Evolutionary conservation across 2,329 filamentous ascomycete species (phyloP).

Genomic region (Fusarium multiceps): DNA sequence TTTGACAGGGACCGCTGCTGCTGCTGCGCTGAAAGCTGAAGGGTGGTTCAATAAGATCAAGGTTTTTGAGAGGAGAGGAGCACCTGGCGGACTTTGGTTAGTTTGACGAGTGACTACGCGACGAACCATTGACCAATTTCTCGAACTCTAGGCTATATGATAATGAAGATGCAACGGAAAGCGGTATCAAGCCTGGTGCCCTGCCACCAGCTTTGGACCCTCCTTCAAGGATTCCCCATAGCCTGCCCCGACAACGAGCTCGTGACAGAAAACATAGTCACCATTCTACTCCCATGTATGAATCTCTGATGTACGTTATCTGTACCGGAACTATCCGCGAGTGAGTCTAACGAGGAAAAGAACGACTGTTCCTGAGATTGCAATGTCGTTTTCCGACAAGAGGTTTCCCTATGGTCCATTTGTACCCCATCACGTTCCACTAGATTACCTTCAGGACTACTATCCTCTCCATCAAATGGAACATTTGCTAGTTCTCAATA

Average conservation of each 20-base stretch:
- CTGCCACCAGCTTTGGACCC: neutral
- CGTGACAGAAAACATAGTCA: neutral
- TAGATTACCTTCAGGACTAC: neutral
- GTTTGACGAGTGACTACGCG: rapidly evolving
- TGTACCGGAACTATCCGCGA: rapidly evolving
- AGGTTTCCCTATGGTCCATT: neutral
- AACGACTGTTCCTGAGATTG: neutral
- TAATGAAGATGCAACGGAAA: neutral
- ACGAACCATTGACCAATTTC: neutral
- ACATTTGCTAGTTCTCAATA: neutral
- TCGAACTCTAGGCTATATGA: neutral
- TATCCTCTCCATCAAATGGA: neutral
- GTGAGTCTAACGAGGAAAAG: neutral
- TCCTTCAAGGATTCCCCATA: neutral
- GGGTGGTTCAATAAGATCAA: neutral
- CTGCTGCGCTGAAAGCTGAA: neutral
- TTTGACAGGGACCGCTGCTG: neutral
- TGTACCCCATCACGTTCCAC: neutral
- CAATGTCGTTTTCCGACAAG: neutral
- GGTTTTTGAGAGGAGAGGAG: neutral
- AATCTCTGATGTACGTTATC: neutral
- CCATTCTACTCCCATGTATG: neutral
- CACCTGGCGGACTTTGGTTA: neutral
- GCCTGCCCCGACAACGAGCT: neutral
- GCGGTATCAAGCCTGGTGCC: neutral